A percentile compares a stretch with the other conserved stretches of the same genome.
phyloP scores from a whole-genome alignment of 192 early-diverging fungal species.

The Pilobolus umbonatus region DNA sequence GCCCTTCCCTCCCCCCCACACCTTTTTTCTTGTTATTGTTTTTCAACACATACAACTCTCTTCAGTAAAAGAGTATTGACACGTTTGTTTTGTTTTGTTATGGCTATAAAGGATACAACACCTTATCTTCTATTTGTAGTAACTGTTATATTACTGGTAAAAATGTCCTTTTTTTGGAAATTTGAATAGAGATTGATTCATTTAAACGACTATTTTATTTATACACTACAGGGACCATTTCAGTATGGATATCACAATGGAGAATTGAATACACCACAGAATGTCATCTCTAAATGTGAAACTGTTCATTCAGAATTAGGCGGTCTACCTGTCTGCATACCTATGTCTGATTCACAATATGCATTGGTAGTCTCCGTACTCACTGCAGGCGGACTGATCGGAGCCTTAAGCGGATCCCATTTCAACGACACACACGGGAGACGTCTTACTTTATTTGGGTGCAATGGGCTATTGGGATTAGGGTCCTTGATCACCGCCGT shows the following conservation, averaged over 20 bases:
- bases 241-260: conserved; percentile 61
- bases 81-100: neutral
- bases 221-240: conserved; percentile 37
- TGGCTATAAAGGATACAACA: neutral
- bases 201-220: neutral
- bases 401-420: conserved; percentile 62
- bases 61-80: neutral
- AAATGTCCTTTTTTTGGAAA: neutral
- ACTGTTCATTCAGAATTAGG: neutral
- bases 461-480: conserved; percentile 58
- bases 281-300: conserved; percentile 44
- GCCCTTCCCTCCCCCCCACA: neutral
- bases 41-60: neutral
- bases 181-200: neutral
- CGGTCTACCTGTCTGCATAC: conserved; percentile 59
- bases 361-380: conserved; percentile 54
- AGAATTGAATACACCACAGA: conserved; percentile 53
- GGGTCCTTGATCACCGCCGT: conserved; percentile 62
- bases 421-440: conserved; percentile 68
- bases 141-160: conserved; percentile 7
- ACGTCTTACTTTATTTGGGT: conserved; percentile 57
- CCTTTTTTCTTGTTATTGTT: neutral
- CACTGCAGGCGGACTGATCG: conserved; percentile 71
- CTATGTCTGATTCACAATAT: conserved; percentile 59
- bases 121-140: conserved; percentile 7